Evolutionary conservation across 495 filamentous ascomycete species (phyloP), one percentile per base, ranked within the genome.

Genomic region (Jackrogersella multiformis): DNA sequence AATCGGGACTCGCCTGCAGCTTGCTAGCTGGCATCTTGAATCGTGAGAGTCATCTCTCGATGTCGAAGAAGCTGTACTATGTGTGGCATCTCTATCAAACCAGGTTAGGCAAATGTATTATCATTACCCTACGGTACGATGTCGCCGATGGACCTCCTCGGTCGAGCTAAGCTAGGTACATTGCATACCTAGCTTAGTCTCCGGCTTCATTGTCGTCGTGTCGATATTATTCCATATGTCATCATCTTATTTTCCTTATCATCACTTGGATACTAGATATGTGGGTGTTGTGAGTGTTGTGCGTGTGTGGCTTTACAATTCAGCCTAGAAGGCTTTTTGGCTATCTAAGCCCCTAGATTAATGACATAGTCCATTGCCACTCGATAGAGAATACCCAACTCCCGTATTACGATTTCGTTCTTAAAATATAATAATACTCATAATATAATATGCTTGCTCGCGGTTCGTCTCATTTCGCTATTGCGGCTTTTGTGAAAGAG

Each of bases 1-100:
- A 70, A 52, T 62, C 67, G 67, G 67, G 61, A 39, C 38, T 70
- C 67, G 61, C 67, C 67, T 70, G 67, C 51, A 54, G 52, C 56
- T 61, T 34, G 55, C 30, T 53, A 46, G 9, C 61, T 36, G 34
- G 9, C 51, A 28, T 48, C 67, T 46, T 23, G 38, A 49, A 53
- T 57, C 61, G 61, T 56, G 52, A 51, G 61, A 57, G 45, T 36
- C 28, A 10, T 35, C 32, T n/a, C 21, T 55, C 39, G 32, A 60
- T n/a, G 28, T 56, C 49, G 23, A 61, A 38, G 24, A 55, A 59
- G 46, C 51, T 28, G 59, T 36, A 53, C 54, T 57, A 54, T 63
- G 57, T 63, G 34, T 51, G 51, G 51, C 52, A 21, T 54, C 36
- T 62, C 51, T 65, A 54, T 46, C 59, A 57, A 61, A 55, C 53